Conservation (phyloP, 2,329 filamentous ascomycete species). For the Fusarium multiceps region DNA sequence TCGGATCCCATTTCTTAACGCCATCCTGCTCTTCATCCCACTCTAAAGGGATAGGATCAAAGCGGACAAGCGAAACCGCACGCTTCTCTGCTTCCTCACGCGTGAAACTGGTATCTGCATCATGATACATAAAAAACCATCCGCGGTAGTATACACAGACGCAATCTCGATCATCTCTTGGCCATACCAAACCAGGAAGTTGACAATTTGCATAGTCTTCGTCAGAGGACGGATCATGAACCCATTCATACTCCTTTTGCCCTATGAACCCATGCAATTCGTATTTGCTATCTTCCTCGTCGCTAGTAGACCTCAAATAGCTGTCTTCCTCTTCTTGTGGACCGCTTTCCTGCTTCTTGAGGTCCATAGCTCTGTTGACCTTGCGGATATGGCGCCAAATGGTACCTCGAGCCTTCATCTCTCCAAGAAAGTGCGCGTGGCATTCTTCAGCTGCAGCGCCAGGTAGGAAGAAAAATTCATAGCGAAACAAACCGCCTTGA, state of each 20-base stretch:
- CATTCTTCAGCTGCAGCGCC: slow-evolving; percentile 6
- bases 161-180: background rate
- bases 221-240: background rate
- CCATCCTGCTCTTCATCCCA: background rate
- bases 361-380: slow-evolving; percentile 1
- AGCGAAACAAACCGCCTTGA: background rate
- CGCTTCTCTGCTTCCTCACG: background rate
- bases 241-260: background rate
- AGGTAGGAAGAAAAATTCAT: slow-evolving; percentile 8
- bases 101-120: background rate
- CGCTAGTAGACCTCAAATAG: too few relatives aligned
- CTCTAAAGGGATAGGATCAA: background rate
- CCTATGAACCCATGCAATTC: background rate
- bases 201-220: background rate
- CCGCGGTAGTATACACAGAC: background rate
- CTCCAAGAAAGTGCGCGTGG: background rate
- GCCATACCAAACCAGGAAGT: background rate
- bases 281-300: background rate
- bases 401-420: slow-evolving; percentile 10
- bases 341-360: background rate
- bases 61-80: background rate
- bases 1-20: background rate
- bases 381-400: slow-evolving; percentile 17
- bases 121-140: background rate
- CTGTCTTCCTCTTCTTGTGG: background rate